A percentile compares a stretch with the other conserved stretches of the same genome.
Evolutionary conservation across 2,329 filamentous ascomycete species (phyloP).

Genomic region (Fusarium haematococcum): DNA sequence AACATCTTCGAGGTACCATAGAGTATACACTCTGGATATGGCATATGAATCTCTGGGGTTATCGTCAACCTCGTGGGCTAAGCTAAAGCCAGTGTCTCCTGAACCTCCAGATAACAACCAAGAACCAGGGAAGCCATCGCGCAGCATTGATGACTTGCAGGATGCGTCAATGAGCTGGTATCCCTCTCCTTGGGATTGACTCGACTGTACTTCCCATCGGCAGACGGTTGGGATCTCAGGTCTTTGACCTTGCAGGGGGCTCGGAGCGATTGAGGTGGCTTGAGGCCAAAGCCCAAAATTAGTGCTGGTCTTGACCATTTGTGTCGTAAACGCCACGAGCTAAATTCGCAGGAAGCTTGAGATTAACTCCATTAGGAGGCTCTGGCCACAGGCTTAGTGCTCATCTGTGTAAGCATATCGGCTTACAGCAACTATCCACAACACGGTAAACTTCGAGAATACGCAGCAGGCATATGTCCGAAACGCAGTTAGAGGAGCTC

Average conservation of each 20-base stretch:
- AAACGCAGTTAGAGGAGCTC: not conserved
- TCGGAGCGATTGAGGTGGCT: slow-evolving; percentile 26
- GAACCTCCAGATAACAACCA: not conserved
- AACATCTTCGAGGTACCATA: not conserved
- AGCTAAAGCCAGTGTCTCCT: not conserved
- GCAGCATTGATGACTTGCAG: not conserved
- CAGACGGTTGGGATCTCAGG: not conserved
- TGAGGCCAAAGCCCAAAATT: slow-evolving; percentile 1
- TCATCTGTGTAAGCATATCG: not conserved
- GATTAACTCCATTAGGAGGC: slow-evolving; percentile 25
- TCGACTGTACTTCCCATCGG: not conserved
- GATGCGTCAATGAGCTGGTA: not conserved
- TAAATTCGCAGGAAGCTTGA: slow-evolving; percentile 27
- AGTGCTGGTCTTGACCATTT: slow-evolving; percentile 20
- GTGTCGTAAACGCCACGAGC: slow-evolving; percentile 9
- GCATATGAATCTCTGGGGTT: not conserved
- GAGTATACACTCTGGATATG: not conserved
- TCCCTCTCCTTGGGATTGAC: not conserved
- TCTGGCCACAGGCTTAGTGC: slow-evolving; percentile 21
- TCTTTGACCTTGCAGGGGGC: slow-evolving; percentile 25
- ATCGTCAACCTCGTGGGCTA: not conserved
- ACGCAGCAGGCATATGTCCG: not conserved
- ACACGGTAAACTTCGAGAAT: not conserved
- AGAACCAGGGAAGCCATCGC: not conserved
- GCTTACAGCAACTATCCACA: not conserved